These are phyloP conservation scores for Taiwanofungus camphoratus DNA, from an alignment of 1,284 basidiomycete species.

Conservation along the genomic window DNA sequence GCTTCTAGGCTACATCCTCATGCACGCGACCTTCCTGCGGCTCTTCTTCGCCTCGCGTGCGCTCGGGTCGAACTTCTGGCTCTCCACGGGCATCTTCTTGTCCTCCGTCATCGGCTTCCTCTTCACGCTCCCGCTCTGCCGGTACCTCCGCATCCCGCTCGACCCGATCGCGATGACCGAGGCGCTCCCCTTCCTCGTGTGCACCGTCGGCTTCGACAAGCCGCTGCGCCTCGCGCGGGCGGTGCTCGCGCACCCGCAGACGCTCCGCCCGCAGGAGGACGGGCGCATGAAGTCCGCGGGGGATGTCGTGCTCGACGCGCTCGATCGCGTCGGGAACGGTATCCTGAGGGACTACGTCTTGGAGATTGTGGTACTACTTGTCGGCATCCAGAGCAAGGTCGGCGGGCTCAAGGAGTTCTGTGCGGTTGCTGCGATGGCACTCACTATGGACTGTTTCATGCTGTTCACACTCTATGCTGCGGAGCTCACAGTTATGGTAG, in stretches of 20 bases:
- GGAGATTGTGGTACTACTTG: constrained; percentile 84
- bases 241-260: constrained; percentile 84
- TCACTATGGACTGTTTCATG: constrained; percentile 84
- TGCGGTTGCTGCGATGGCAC: constrained; percentile 83
- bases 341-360: constrained; percentile 92
- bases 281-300: constrained; percentile 70
- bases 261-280: constrained; percentile 43
- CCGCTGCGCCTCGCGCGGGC: constrained; percentile 88
- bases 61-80: constrained; percentile 87
- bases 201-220: constrained; percentile 98
- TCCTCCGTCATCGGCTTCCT: constrained; percentile 88
- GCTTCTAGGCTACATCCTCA: constrained; percentile 90
- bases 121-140: constrained; percentile 80
- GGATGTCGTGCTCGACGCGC: constrained; percentile 80
- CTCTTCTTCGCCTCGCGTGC: constrained; percentile 83
- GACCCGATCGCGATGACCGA: constrained; percentile 93
- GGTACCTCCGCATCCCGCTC: constrained; percentile 80
- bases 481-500: constrained; percentile 91
- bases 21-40: constrained; percentile 94
- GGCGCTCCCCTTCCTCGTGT: constrained; percentile 95
- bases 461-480: constrained; percentile 90
- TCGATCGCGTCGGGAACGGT: constrained; percentile 72
- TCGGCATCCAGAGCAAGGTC: constrained; percentile 86
- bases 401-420: constrained; percentile 94
- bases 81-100: constrained; percentile 80